phyloP scores from a whole-genome alignment of 495 filamentous ascomycete genomes.

The Penicillium antarcticum region DNA sequence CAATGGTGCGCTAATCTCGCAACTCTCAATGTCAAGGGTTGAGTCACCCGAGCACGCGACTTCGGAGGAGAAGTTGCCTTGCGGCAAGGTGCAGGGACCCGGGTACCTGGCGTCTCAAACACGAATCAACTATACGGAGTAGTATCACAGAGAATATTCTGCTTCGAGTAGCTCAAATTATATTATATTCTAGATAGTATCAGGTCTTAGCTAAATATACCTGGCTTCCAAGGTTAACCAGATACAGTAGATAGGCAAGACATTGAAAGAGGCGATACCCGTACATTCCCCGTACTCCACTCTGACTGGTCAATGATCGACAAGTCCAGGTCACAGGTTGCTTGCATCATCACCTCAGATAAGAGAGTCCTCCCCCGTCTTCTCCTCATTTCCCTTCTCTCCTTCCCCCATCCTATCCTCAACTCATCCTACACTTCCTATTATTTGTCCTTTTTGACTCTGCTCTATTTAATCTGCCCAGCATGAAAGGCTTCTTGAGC shows the following conservation, averaged over 20 bases:
- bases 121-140: too few relatives aligned
- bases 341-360: slow-evolving; percentile 43
- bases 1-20: slow-evolving; percentile 1
- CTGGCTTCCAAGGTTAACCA: too few relatives aligned
- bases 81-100: slow-evolving; percentile 15
- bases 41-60: slow-evolving; percentile 31
- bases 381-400: slow-evolving; percentile 37
- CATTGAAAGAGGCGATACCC: too few relatives aligned
- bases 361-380: slow-evolving; percentile 30
- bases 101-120: slow-evolving; percentile 23
- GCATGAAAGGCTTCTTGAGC: slow-evolving; percentile 71
- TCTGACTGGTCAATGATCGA: slow-evolving; percentile 22
- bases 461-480: slow-evolving; percentile 42
- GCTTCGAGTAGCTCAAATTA: too few relatives aligned
- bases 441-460: slow-evolving; percentile 28
- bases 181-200: too few relatives aligned
- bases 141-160: too few relatives aligned
- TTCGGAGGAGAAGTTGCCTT: slow-evolving; percentile 24
- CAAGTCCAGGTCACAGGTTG: slow-evolving; percentile 29
- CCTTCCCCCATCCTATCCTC: slow-evolving; percentile 17
- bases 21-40: neutral
- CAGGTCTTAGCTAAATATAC: too few relatives aligned
- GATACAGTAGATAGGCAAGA: too few relatives aligned
- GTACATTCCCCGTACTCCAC: slow-evolving; percentile 1
- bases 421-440: slow-evolving; percentile 20